Conservation (phyloP, 768 basidiomycete genomes). For the Termitomyces titanicus region DNA sequence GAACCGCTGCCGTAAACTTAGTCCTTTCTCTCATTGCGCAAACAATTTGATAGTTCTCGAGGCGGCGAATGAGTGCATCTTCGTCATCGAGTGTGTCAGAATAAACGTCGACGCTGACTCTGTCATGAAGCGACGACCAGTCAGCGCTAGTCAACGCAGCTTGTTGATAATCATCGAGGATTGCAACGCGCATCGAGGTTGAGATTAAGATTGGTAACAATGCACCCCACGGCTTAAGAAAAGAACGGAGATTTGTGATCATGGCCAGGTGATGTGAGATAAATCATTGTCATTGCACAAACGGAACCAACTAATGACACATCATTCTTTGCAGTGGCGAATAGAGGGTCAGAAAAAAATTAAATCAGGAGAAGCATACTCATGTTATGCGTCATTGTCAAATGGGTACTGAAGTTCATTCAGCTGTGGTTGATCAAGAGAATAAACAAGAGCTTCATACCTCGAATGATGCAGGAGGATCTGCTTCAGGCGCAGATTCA, state of each 20-base stretch:
- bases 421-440: background rate
- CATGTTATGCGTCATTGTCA: conserved; percentile 45
- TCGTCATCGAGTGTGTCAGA: conserved; percentile 50
- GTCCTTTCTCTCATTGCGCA: conserved; percentile 70
- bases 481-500: conserved; percentile 68
- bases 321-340: background rate
- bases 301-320: background rate
- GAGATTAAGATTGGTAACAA: background rate
- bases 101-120: conserved; percentile 41
- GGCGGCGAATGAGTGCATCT: conserved; percentile 42
- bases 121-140: conserved; percentile 44
- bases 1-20: conserved; percentile 42
- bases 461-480: conserved; percentile 80
- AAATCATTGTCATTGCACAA: background rate
- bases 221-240: background rate
- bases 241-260: background rate
- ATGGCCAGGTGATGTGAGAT: background rate
- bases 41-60: conserved; percentile 51
- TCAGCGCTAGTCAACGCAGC: conserved; percentile 50
- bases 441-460: conserved; percentile 38
- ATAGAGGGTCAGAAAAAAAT: background rate
- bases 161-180: conserved; percentile 61
- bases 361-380: background rate
- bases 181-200: conserved; percentile 36
- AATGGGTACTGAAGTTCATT: conserved; percentile 63